Base-by-base conservation (phyloP, 2,329 filamentous ascomycete genomes). In the Penicillium sp. region DNA sequence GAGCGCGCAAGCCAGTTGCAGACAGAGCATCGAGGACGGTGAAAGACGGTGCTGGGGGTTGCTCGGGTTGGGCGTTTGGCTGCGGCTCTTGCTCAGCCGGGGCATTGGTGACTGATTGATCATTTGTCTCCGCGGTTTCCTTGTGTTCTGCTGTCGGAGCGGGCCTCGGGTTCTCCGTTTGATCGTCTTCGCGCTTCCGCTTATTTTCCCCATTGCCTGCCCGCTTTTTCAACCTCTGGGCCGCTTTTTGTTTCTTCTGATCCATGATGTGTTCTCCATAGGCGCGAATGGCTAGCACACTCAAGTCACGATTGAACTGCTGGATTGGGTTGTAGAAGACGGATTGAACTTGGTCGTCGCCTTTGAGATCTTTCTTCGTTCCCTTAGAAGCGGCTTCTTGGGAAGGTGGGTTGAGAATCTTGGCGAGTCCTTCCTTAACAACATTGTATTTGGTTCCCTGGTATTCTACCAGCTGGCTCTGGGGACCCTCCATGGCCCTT, bases 241-340 rank as follows among this genome's bases (percentile, higher is more conserved):
- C 72, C 14, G 71, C 73, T 61, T 79, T 82, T 61, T 78, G 77
- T 63, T 79, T 78, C 69, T 79, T 82, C 58, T 81, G 75, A 16
- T 85, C 68, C 4, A 82, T 64, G 30, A 74, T 66, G 66, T 90
- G 85, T 62, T 94, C 86, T 1, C 90, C 90, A 70, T 93, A 96
- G 0, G 89, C 89, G 67, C 90, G 90, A 72, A 99, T 96, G 0
- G 91, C 91, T 13, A 99, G 81, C 26, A 97, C 90, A 57, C 91
- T 97, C 61, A 99, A 76, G 70, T 99, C 94, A 43, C 95, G 88
- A 74, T 99, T 99, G 80, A 97, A 99, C 70, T 99, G 94, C 71
- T 99, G 94, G 51, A 99, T 97, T 0, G 94, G 93, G 66, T 99
- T 99, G 81, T 99, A 99, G 70, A 99, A 99, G 52, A 99, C 95